A percentile compares a stretch with the other conserved stretches of the same genome.
Evolutionary conservation across 495 filamentous ascomycete genomes (phyloP).

Genomic region (Cercophora scortea): DNA sequence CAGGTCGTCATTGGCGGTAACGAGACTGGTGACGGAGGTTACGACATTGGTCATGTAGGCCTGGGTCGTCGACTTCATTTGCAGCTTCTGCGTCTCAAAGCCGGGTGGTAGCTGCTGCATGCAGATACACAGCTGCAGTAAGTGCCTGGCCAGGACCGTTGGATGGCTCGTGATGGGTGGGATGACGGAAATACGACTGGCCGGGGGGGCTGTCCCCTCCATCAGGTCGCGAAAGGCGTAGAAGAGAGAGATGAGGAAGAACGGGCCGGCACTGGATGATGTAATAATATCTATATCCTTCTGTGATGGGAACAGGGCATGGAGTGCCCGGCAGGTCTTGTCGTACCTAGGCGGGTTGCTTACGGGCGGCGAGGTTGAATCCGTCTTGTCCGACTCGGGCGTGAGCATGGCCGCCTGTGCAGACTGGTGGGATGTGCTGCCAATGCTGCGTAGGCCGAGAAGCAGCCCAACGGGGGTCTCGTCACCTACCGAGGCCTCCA

Average conservation of each 20-base stretch:
- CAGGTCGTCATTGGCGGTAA: constrained; percentile 44
- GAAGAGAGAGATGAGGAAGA: constrained; percentile 25
- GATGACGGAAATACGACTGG: constrained; percentile 18
- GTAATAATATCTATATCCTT: constrained; percentile 28
- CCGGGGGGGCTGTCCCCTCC: constrained; percentile 14
- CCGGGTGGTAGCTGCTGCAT: constrained; percentile 35
- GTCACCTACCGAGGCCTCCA: constrained; percentile 5
- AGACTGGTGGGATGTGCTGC: constrained; percentile 4
- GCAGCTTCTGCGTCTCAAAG: constrained; percentile 17
- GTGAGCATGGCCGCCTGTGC: constrained; percentile 8
- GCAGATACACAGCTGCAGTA: constrained; percentile 42
- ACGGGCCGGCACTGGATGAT: constrained; percentile 16
- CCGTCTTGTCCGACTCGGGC: constrained; percentile 16
- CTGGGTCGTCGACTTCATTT: constrained; percentile 22
- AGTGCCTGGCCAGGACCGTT: constrained; percentile 32
- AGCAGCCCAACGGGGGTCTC: constrained; percentile 16
- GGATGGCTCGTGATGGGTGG: constrained; percentile 34
- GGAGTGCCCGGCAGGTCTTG: constrained; percentile 20
- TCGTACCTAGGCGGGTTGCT: constrained; percentile 7
- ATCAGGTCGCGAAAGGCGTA: constrained; percentile 14
- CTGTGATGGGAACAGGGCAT: constrained; percentile 32
- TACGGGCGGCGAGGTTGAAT: not conserved
- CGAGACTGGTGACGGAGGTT: constrained; percentile 27
- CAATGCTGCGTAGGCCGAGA: constrained; percentile 7
- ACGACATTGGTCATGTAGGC: constrained; percentile 27